These are phyloP conservation scores for Dendrocalamus sinicus DNA, from an alignment of 176 grass and related monocot genomes.

Conservation along the genomic window DNA sequence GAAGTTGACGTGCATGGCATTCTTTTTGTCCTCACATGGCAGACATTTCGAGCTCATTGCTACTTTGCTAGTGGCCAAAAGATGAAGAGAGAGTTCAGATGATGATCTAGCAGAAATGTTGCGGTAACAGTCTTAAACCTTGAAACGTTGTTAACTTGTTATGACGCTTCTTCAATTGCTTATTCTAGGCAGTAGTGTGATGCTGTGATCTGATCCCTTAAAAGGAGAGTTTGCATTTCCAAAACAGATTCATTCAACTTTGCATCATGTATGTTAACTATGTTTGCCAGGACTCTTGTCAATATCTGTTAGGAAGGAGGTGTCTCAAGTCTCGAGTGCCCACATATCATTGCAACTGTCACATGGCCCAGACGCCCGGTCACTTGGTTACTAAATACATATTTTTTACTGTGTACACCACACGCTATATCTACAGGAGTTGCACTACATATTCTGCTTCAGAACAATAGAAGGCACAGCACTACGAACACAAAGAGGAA, in stretches of 20 bases:
- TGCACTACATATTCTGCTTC: not conserved
- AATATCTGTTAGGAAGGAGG: not conserved
- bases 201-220: not conserved
- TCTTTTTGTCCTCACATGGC: conserved; percentile 17
- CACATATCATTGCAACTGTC: not conserved
- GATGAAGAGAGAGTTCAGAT: not conserved
- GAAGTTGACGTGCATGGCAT: conserved; percentile 24
- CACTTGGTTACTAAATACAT: not conserved
- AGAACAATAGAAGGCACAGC: conserved; percentile 81
- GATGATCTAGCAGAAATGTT: not conserved
- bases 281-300: not conserved
- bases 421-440: not conserved
- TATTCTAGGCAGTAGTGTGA: not conserved
- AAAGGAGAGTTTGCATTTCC: not conserved
- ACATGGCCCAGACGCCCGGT: not conserved
- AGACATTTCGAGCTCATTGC: not conserved
- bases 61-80: conserved; percentile 1
- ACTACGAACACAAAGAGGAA: conserved; percentile 68
- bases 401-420: conserved; percentile 27
- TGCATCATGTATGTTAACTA: not conserved
- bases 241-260: not conserved
- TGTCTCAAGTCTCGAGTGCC: not conserved
- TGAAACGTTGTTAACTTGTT: conserved; percentile 28
- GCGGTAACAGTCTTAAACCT: not conserved
- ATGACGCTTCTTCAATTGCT: not conserved